These are phyloP conservation scores for Noccaea caerulescens DNA, from an alignment of 345 rosid genomes.

Conservation along the genomic window DNA sequence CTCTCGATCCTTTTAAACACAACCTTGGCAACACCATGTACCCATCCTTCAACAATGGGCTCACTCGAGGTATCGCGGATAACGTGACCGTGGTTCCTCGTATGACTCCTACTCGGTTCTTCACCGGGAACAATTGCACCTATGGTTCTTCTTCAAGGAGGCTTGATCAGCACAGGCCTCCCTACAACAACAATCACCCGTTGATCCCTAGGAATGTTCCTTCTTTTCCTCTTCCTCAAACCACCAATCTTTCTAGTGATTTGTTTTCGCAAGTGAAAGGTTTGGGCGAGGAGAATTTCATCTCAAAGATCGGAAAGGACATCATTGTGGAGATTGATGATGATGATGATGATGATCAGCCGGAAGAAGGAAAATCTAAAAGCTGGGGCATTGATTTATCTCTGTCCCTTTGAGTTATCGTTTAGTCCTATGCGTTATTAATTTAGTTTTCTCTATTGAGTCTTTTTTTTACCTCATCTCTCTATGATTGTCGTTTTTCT, in stretches of 20 bases:
- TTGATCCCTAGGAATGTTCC: slow-evolving; percentile 5
- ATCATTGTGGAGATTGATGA: slow-evolving; percentile 34
- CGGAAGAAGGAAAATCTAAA: slow-evolving; percentile 24
- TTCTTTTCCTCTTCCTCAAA: slow-evolving; percentile 28
- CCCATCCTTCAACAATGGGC: slow-evolving; percentile 24
- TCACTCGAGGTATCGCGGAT: background rate
- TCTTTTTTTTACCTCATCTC: slow-evolving; percentile 23
- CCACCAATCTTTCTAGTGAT: slow-evolving; percentile 4
- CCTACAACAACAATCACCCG: background rate
- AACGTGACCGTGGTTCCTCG: slow-evolving; percentile 23
- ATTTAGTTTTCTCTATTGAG: background rate
- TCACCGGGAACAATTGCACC: slow-evolving; percentile 23
- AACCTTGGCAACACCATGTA: background rate
- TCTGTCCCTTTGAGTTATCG: slow-evolving; percentile 34
- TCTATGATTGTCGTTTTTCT: slow-evolving; percentile 1
- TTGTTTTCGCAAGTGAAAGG: slow-evolving; percentile 8
- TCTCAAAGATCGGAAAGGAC: slow-evolving; percentile 34
- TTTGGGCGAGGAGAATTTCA: slow-evolving; percentile 30
- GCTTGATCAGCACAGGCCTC: background rate
- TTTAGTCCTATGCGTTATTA: slow-evolving; percentile 18
- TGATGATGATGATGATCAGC: slow-evolving; percentile 33
- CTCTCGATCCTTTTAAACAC: slow-evolving; percentile 33
- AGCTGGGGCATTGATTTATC: slow-evolving; percentile 32
- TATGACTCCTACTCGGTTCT: slow-evolving; percentile 36
- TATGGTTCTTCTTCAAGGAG: slow-evolving; percentile 20